Evolutionary conservation across 768 basidiomycete genomes (phyloP), one percentile per base, ranked within the genome.

Genomic region (Strobilomyces echinocephalus): DNA sequence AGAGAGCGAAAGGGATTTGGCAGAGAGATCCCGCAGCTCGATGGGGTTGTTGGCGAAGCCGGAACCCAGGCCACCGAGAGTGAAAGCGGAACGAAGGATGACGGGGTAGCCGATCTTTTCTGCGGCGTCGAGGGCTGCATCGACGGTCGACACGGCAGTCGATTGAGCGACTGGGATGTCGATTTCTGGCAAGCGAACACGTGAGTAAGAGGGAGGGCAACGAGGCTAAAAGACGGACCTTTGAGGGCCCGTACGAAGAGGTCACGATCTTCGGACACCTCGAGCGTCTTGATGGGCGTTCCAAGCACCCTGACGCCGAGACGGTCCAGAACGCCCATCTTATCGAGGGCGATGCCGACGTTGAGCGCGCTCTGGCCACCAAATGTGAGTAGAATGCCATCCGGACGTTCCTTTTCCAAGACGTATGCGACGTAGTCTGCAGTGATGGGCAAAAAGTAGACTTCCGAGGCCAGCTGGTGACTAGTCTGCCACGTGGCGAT

Each of bases 401-500:
- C 97, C 0, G 97, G 97, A 9, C 94, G 81, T 74, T 98, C 97
- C 74, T 95, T 97, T 76, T 99, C 97, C 69, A 98, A 77, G 26
- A 99, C 93, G 66, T 97, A 97, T 57, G 97, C 95, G 58, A 99
- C 97, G 71, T 98, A 98, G 71, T 98, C 97, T 48, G 91, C 74
- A 0, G 97, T 97, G 64, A 99, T 83, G 44, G 97, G 97, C 34
- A 99, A 73, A 75, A 98, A 99, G 75, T 98, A 99, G 61, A 98
- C 93, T 69, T 97, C 91, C 1, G 88, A 88, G 28, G 97, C 97
- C 58, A 99, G 79, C 69, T 97, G 86, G 68, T 99, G 97, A 8
- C 95, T 97, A 1, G 97, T 98, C 73, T 99, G 97, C 88, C 95
- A 97, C 30, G 97, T 98, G 40, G 97, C 95, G 59, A 98, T 97